Evolutionary conservation across 1,139 yeast genomes (phyloP), one percentile per base, ranked within the genome.

Genomic region (Zygotorulaspora mrakii): DNA sequence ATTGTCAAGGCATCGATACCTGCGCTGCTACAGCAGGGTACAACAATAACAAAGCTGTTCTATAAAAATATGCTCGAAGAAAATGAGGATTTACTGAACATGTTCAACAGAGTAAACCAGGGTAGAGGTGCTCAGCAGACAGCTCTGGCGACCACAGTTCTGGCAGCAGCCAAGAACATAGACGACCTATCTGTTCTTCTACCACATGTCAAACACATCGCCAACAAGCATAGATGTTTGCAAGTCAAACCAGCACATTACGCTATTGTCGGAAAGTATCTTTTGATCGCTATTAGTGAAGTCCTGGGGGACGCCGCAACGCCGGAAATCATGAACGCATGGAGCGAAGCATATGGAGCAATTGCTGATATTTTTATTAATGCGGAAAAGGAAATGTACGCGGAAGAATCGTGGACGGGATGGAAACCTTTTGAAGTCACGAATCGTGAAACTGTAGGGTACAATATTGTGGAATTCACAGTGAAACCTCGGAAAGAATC

Each of bases 321-420:
- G 14, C 70, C 68, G 2, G 77, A 70, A 27, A 76, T 82, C 44
- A 54, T 79, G 37, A 69, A 63, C 22, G 85, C 86, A n/a, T 81
- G 87, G 86, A 67, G 69, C 17, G 71, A 66, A 33, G 87, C 88
- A 2, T 82, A 81, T 57, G 74, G 73, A 28, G 77, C 74, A 46
- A 68, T 82, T 47, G 88, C 88, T 3, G 71, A 76, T 46, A 59
- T 77, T 11, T 68, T 82, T 49, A 82, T 82, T 52, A 65, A 68
- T 35, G 72, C 74, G 21, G 89, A 82, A 60, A 65, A 63, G 39
- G 62, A 62, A 5, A 59, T 69, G 50, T 81, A 79, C 55, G 50
- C 59, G n/a, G 53, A 58, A 21, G 69, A 65, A 4, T 69, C 71
- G 12, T 80, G 86, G 86, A 52, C 63, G 18, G 80, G 76, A 3